Conservation (phyloP, 2,329 filamentous ascomycete genomes). For the Colletotrichum agaves region DNA sequence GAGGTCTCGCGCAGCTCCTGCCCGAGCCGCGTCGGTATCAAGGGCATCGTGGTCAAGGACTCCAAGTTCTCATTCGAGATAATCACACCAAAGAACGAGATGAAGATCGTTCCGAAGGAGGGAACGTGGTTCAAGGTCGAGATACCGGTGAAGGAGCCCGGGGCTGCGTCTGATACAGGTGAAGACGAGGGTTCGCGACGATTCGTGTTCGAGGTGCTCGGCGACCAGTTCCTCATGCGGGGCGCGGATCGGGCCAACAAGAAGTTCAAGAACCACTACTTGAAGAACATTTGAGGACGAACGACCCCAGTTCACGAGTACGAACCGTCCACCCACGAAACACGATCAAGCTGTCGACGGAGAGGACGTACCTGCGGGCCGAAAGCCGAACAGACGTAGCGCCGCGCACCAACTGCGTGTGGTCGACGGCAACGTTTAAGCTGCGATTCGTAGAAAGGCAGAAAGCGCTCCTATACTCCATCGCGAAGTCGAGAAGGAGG, state of each 20-base stretch:
- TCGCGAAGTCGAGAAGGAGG: too few species aligned
- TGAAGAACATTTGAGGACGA: constrained; percentile 72
- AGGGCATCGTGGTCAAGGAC: constrained; percentile 90
- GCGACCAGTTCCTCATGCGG: constrained; percentile 85
- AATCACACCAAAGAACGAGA: constrained; percentile 74
- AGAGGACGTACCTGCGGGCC: background rate
- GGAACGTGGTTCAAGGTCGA: constrained; percentile 85
- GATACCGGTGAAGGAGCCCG: constrained; percentile 59
- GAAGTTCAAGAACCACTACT: constrained; percentile 90
- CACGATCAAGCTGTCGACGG: background rate
- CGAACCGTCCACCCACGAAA: background rate
- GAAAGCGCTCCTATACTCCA: too few species aligned
- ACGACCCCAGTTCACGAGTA: background rate
- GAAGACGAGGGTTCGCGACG: constrained; percentile 45
- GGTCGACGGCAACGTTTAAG: too few species aligned
- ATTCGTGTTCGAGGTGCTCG: constrained; percentile 86
- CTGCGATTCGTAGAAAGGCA: too few species aligned
- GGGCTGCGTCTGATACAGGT: constrained; percentile 25
- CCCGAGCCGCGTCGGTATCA: constrained; percentile 81
- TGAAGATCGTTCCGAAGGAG: constrained; percentile 90
- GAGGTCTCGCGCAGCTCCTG: constrained; percentile 87
- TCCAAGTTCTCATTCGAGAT: constrained; percentile 88
- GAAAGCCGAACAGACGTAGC: constrained; percentile 1
- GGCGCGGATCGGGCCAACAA: constrained; percentile 87
- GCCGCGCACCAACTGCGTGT: too few species aligned